Evolutionary conservation across 2,329 filamentous ascomycete species (phyloP), one percentile per base, ranked within the genome.

Genomic region (Pyrenophora teres): DNA sequence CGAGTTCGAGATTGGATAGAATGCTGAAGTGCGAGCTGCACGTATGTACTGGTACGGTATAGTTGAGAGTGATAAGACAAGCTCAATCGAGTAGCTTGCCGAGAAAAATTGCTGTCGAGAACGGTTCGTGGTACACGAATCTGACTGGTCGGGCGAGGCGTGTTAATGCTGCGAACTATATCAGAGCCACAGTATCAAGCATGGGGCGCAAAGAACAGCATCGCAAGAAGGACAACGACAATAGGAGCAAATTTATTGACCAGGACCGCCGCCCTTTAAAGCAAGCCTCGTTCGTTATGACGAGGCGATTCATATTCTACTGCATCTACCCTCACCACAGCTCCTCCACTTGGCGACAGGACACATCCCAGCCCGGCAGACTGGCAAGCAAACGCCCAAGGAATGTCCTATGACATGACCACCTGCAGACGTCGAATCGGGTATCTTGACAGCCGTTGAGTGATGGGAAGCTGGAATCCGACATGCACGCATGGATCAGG

Each of bases 181-280:
- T 39, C 35, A 46, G 40, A 48, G 23, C 12, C 12, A 40, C 43
- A 33, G 19, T 41, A 3, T 23, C 50, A 47, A 56, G 55, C 43
- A 50, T 47, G 21, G 37, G 41, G 46, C 30, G 41, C 15, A 44
- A 39, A 43, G 40, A 52, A 50, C 16, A 46, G 32, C 42, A 51
- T 36, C 41, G 46, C 15, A 27, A 48, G 30, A 43, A 16, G 44
- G 53, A 35, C 41, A 52, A 46, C 47, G 37, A 46, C 50, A 44
- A 62, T 60, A 64, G 36, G 36, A 46, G 38, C 40, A 40, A 39
- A 25, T 35, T 36, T 64, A 63, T 60, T 45, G 51, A 57, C 54
- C 53, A 51, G 59, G 55, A 42, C 51, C 40, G 44, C 33, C 12
- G 45, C 38, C 25, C 48, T 61, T 61, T 57, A 56, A 57, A 50